Evolutionary conservation across 2,329 filamentous ascomycete genomes (phyloP).

Genomic region (Scytalidium lignicola): DNA sequence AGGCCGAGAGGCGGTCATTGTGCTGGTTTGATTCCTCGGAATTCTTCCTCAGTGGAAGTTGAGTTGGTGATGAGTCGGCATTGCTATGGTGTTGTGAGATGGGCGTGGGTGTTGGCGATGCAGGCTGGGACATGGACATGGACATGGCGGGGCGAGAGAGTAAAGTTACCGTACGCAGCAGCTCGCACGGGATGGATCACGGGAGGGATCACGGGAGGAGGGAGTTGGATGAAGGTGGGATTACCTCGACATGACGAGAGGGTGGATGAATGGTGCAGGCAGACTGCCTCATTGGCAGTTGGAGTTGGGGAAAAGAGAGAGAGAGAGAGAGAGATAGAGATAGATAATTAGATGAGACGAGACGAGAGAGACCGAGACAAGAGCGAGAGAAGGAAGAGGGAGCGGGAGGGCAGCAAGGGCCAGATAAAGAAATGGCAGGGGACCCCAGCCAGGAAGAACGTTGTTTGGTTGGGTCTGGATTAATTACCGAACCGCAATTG

Average conservation of each 20-base stretch:
- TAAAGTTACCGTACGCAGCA: too few species aligned
- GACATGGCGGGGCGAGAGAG: constrained; percentile 23
- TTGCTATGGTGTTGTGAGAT: constrained; percentile 9
- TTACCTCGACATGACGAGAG: constrained; percentile 10
- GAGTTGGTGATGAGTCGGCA: constrained; percentile 2
- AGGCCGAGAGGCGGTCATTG: neutral
- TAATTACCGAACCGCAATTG: too few species aligned
- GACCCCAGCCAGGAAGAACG: too few species aligned
- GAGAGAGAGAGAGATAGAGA: neutral
- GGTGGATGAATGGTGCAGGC: constrained; percentile 9
- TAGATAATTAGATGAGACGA: neutral
- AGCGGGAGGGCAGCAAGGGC: too few species aligned
- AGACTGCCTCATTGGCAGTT: constrained; percentile 7
- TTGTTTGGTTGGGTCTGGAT: too few species aligned
- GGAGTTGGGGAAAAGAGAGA: neutral
- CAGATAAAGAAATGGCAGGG: too few species aligned
- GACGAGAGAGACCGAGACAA: neutral
- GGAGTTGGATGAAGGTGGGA: neutral
- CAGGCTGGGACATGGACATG: constrained; percentile 17
- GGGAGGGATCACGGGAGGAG: neutral
- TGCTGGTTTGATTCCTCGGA: neutral
- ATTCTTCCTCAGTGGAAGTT: neutral
- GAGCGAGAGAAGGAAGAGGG: too few species aligned
- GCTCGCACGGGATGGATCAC: neutral
- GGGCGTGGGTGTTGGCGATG: constrained; percentile 14